phyloP scores from a whole-genome alignment of 148 eudicot genomes.

The Cornus kousa region DNA sequence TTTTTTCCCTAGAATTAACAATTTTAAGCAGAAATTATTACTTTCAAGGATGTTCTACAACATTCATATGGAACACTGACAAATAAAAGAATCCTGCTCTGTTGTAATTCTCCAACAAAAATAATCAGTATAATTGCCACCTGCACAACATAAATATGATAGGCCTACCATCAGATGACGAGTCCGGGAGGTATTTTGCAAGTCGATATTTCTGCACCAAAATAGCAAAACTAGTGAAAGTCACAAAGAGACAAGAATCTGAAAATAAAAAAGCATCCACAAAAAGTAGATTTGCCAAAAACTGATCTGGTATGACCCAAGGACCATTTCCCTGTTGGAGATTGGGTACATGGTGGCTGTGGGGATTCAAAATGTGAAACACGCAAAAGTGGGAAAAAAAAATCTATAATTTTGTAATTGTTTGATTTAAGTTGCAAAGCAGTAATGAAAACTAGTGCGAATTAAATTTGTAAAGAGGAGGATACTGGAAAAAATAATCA shows the following conservation, averaged over 20 bases:
- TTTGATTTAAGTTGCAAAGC: no score
- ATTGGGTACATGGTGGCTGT: no score
- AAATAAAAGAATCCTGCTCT: not conserved
- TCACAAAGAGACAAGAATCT: not conserved
- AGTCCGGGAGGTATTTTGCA: constrained; percentile 70
- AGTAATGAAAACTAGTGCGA: no score
- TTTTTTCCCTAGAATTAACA: constrained; percentile 39
- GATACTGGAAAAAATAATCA: not conserved
- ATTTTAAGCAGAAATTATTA: constrained; percentile 13
- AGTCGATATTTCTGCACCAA: constrained; percentile 56
- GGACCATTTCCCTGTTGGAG: not conserved
- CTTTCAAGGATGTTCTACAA: not conserved
- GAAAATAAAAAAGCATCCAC: not conserved
- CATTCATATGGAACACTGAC: not conserved
- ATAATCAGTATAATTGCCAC: not conserved
- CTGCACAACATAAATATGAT: not conserved
- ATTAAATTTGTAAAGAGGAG: not conserved
- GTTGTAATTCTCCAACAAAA: constrained; percentile 3
- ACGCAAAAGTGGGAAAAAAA: no score
- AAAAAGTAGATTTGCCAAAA: no score
- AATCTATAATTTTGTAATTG: no score
- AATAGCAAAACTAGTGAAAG: constrained; percentile 7
- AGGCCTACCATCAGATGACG: constrained; percentile 55
- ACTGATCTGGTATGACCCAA: not conserved
- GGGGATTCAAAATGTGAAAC: no score